Evolutionary conservation across 2,329 filamentous ascomycete genomes (phyloP), one percentile per base, ranked within the genome.

Genomic region (Saccharata proteae): DNA sequence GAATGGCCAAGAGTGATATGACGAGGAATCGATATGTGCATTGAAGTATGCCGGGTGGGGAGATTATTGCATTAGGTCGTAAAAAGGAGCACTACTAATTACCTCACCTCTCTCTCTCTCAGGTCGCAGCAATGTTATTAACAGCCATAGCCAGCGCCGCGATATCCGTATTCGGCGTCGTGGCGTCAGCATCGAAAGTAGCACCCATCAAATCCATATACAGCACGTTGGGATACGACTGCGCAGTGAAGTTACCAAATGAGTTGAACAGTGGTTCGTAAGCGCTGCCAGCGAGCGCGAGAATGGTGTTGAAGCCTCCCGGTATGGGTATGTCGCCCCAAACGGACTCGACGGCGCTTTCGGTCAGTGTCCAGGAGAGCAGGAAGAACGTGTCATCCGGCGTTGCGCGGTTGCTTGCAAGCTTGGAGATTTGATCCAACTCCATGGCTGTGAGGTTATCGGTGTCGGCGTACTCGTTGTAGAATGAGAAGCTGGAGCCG

Each of bases 361-460:
- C 50, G 2, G 52, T 56, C 6, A 55, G 39, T 2, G 49, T 53
- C 53, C 52, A 56, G 0, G 48, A 55, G n/a, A 56, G 40, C 10
- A 54, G 32, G 36, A 54, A 50, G 35, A 54, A 54, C 4, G 36
- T 41, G 33, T 52, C 49, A 35, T 49, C 54, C n/a, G 42, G 44
- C 8, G 34, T 20, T 14, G 49, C 49, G 6, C 51, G 45, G 16
- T 51, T 43, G 8, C 32, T 36, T n/a, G 43, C 39, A 3, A 60
- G 41, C 30, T 59, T 58, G 11, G 40, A 32, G n/a, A 58, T 34
- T 29, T 61, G 57, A 32, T 59, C 55, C 4, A 40, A 29, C 15
- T 48, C 37, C 56, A 61, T 60, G 3, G 14, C 32, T 1, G 24
- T 35, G 2, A 43, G 34, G 5, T 50, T 36, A 28, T 54, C 52